A percentile compares a stretch with the other conserved stretches of the same genome.
phyloP scores from a whole-genome alignment of 2,329 filamentous ascomycete species.

The Cladosporium cucumerinum region DNA sequence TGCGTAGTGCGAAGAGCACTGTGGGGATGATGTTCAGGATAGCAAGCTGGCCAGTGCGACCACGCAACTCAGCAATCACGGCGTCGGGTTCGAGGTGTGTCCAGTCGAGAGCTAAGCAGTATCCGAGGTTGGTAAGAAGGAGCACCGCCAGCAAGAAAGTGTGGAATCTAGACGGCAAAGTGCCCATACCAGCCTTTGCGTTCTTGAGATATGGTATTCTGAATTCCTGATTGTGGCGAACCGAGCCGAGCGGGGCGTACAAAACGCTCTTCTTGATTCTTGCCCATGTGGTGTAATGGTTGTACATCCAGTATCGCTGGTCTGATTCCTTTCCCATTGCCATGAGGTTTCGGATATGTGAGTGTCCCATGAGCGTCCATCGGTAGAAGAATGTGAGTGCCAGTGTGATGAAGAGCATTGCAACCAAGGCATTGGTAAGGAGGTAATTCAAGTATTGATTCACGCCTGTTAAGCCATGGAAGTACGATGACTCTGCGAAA shows the following conservation, averaged over 20 bases:
- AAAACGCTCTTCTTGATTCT: slow-evolving; percentile 62
- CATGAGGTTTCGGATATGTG: slow-evolving; percentile 45
- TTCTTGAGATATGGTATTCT: slow-evolving; percentile 58
- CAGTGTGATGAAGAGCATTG: slow-evolving; percentile 37
- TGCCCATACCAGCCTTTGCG: slow-evolving; percentile 71
- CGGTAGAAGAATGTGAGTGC: slow-evolving; percentile 41
- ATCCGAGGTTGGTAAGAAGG: slow-evolving; percentile 69
- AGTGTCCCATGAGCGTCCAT: slow-evolving; percentile 41
- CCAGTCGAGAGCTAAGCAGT: slow-evolving; percentile 68
- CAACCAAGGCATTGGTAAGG: slow-evolving; percentile 43
- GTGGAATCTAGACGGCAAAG: slow-evolving; percentile 76
- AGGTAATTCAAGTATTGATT: slow-evolving; percentile 48
- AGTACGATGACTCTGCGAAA: slow-evolving; percentile 18
- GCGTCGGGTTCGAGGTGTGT: slow-evolving; percentile 45
- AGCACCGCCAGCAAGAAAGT: slow-evolving; percentile 66
- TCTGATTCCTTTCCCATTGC: slow-evolving; percentile 41
- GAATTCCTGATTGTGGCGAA: slow-evolving; percentile 73
- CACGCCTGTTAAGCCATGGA: slow-evolving; percentile 47
- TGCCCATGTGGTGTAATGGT: slow-evolving; percentile 49
- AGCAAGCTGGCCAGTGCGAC: slow-evolving; percentile 78
- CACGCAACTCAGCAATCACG: slow-evolving; percentile 77
- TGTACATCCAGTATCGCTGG: slow-evolving; percentile 47
- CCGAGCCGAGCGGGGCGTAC: slow-evolving; percentile 68
- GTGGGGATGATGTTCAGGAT: slow-evolving; percentile 90
- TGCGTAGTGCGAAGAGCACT: slow-evolving; percentile 82